These are phyloP conservation scores for Clathrospora elynae DNA, from an alignment of 2,329 filamentous ascomycete genomes.

Conservation along the genomic window DNA sequence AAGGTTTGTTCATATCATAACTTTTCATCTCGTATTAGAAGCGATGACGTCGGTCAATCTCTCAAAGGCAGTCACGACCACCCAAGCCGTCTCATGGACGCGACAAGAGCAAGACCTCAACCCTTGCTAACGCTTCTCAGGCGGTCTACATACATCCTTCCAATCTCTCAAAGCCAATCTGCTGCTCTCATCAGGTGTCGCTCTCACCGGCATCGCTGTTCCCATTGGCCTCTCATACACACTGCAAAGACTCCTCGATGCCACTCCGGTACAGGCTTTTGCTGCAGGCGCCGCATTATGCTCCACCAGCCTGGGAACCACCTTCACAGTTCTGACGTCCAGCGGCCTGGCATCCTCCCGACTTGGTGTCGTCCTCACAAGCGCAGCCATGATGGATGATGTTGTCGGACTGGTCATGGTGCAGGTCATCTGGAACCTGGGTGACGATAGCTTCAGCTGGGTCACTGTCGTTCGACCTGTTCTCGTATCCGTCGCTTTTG, in stretches of 20 bases:
- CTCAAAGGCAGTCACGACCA: neutral
- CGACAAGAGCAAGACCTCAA: neutral
- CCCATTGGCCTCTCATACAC: constrained; percentile 71
- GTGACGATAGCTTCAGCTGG: constrained; percentile 50
- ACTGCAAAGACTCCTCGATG: constrained; percentile 57
- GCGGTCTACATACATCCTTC: constrained; percentile 63
- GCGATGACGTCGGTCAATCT: constrained; percentile 12
- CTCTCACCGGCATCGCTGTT: constrained; percentile 66
- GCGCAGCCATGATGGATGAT: constrained; percentile 82
- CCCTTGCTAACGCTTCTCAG: constrained; percentile 41
- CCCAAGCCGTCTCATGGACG: neutral
- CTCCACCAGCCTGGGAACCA: constrained; percentile 75
- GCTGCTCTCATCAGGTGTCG: constrained; percentile 64
- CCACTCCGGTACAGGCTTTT: constrained; percentile 67
- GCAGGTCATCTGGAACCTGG: constrained; percentile 71
- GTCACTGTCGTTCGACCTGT: constrained; percentile 58
- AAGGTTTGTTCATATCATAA: constrained; percentile 54
- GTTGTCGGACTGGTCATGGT: constrained; percentile 79
- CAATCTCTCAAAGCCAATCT: constrained; percentile 64
- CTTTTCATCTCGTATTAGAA: neutral
- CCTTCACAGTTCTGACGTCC: constrained; percentile 67
- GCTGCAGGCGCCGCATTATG: constrained; percentile 74
- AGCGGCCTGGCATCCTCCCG: constrained; percentile 61
- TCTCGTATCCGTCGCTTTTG: constrained; percentile 60
- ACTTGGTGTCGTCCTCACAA: constrained; percentile 67